phyloP scores from a whole-genome alignment of 495 filamentous ascomycete species.

The Daldinia decipiens region DNA sequence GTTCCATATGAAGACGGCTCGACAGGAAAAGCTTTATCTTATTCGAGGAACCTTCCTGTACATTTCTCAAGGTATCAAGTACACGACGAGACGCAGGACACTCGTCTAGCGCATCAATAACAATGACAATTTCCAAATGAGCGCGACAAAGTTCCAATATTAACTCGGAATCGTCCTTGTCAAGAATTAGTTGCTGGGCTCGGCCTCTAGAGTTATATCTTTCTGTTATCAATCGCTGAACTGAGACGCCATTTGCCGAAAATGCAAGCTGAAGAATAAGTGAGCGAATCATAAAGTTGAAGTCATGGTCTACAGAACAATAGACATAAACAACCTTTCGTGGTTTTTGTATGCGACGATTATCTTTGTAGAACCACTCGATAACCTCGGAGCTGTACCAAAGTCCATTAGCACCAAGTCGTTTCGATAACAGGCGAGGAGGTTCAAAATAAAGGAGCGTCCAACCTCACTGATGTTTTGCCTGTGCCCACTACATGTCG shows the following conservation, averaged over 20 bases:
- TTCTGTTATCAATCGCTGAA: neutral
- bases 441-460: neutral
- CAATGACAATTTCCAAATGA: neutral
- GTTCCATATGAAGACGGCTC: neutral
- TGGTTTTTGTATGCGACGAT: neutral
- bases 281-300: neutral
- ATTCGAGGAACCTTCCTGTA: neutral
- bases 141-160: neutral
- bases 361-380: neutral
- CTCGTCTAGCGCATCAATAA: neutral
- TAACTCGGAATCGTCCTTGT: neutral
- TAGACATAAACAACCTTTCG: neutral
- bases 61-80: neutral
- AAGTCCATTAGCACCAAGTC: neutral
- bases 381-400: neutral
- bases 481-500: neutral
- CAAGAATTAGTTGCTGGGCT: neutral
- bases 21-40: neutral
- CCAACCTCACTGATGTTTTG: neutral
- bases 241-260: neutral
- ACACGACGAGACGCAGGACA: neutral
- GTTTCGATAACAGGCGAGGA: neutral
- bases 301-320: neutral
- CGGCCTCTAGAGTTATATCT: neutral
- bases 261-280: neutral